Percentiles rank a stretch among this genome's conserved stretches.
Conservation (phyloP, 1,284 basidiomycete species). For the Boletus calvinii region DNA sequence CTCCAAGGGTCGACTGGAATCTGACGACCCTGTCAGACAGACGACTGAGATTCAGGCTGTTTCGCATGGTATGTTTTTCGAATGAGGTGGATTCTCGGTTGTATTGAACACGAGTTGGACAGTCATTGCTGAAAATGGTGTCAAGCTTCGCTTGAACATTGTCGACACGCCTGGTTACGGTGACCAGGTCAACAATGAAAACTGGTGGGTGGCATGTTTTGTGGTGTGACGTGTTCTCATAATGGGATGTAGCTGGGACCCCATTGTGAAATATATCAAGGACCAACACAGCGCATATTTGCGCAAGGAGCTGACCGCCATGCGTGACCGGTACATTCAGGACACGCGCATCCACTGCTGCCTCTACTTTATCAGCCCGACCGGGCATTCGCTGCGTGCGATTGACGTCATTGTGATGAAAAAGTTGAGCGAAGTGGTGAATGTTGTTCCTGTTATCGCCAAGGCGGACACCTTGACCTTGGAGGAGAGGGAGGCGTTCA, state of each 20-base stretch:
- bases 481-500: constrained; percentile 92
- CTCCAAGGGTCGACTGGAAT: constrained; percentile 89
- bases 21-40: constrained; percentile 86
- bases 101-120: constrained; percentile 11
- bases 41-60: constrained; percentile 97
- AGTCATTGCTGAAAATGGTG: constrained; percentile 97
- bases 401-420: constrained; percentile 99
- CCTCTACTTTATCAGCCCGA: constrained; percentile 98
- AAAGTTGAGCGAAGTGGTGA: constrained; percentile 97
- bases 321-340: constrained; percentile 97
- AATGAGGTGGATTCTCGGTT: not conserved
- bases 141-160: constrained; percentile 94
- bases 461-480: constrained; percentile 96
- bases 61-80: constrained; percentile 74
- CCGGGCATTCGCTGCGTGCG: constrained; percentile 87
- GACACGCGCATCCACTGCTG: constrained; percentile 99
- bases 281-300: constrained; percentile 99
- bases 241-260: constrained; percentile 79
- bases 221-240: constrained; percentile 3
- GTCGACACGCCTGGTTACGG: constrained; percentile 99
- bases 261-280: constrained; percentile 98
- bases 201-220: constrained; percentile 64
- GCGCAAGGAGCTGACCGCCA: constrained; percentile 97
- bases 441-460: constrained; percentile 98
- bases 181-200: constrained; percentile 98